Base-by-base conservation (phyloP, 208 protist species). In the Novymonas esmeraldas region DNA sequence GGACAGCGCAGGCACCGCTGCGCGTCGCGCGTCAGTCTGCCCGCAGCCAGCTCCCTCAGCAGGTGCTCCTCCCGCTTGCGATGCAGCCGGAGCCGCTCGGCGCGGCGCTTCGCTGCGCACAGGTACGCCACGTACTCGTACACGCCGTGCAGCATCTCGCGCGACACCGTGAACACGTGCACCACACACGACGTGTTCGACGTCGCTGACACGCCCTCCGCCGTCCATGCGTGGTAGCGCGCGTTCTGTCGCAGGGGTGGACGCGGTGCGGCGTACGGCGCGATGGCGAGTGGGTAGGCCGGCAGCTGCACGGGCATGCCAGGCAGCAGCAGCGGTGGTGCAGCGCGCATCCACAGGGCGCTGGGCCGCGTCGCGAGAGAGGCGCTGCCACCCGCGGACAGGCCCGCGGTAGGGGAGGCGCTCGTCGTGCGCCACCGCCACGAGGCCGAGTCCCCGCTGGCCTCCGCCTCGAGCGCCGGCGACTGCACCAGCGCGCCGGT, bases 91-190 rank as follows among this genome's bases (percentile, higher is more conserved):
- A 50, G 70, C 39, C 36, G 22, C 46, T 63, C 63, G 9, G 5
- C 22, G 34, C 65, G 26, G 14, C 55, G 56, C 55, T 28, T 58
- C 38, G 28, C 45, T 31, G 50, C 70, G n/a, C 70, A 76, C 46
- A 36, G 20, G 56, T 65, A 70, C 36, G 70, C 70, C 14, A 76
- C 70, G 56, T 76, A 76, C 39, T 76, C 70, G 56, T 76, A 70
- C 34, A 76, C 56, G 31, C 48, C 50, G 29, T 48, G 70, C 55
- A 76, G 70, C 70, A 76, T 76, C 55, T 20, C 45, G 1, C 49
- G 24, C n/a, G 70, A 69, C n/a, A 76, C 41, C 28, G 70, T 70
- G 56, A 76, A 76, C 46, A 76, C 62, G 56, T 76, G 70, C 20
- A 76, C 70, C 41, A 76, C 24, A 55, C 70, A 76, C 11, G 70